Evolutionary conservation across 2,329 filamentous ascomycete species (phyloP).

Genomic region (Ceratocystis huliohia): DNA sequence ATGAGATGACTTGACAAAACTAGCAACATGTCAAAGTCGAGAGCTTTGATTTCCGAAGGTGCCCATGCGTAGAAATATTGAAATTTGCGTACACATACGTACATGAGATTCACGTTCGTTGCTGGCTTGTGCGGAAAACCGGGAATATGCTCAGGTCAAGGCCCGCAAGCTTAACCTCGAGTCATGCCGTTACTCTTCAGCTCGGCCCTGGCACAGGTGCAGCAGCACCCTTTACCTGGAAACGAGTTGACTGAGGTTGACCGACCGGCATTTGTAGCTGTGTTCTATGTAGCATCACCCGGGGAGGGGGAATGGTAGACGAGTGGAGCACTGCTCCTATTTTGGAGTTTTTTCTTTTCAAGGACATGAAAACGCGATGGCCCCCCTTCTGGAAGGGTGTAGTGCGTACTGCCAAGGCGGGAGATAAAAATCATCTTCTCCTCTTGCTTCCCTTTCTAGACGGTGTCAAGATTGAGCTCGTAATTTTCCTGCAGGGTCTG

Average conservation of each 20-base stretch:
- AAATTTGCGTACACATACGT: too few relatives aligned
- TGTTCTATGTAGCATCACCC: constrained; percentile 1
- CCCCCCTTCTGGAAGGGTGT: constrained; percentile 4
- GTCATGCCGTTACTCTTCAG: too few relatives aligned
- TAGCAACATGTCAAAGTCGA: neutral
- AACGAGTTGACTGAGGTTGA: neutral
- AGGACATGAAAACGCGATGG: neutral
- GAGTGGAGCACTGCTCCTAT: neutral
- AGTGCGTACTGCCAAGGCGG: neutral
- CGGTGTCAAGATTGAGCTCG: neutral
- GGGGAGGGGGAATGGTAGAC: neutral
- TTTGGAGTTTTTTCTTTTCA: neutral
- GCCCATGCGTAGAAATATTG: neutral
- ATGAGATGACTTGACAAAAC: neutral
- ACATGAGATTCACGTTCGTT: too few relatives aligned
- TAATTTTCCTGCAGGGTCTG: neutral
- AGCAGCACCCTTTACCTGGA: neutral
- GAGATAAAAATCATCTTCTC: neutral
- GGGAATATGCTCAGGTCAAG: too few relatives aligned
- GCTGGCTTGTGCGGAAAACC: too few relatives aligned
- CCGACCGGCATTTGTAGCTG: neutral
- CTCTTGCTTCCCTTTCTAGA: neutral
- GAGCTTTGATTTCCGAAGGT: neutral
- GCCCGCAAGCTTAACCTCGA: too few relatives aligned
- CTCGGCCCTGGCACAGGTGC: neutral